Base-by-base conservation (phyloP, 495 filamentous ascomycete species). In the Penicillium waksmanii region DNA sequence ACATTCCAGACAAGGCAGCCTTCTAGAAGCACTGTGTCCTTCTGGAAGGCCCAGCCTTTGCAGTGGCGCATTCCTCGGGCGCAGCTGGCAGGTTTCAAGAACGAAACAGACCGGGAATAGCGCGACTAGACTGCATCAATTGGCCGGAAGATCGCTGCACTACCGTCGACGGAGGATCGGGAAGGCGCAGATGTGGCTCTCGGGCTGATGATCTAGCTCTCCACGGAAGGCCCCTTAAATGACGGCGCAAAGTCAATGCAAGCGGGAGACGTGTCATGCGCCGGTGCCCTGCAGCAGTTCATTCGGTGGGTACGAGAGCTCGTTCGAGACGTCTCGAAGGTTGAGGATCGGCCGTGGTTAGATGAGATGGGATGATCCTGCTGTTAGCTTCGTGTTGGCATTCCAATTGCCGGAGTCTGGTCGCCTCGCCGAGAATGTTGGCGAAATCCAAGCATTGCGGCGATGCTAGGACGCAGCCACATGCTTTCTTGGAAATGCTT, bases 171-270 rank as follows among this genome's bases (percentile, higher is more conserved):
- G 27, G 34, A 11, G 33, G 18, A 1, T 46, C 51, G 51, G 57
- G 42, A 21, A 49, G 51, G 42, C 42, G 34, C 33, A 43, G 43
- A 27, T 31, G 35, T 60, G 57, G 57, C 25, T 23, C 40, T 44
- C 36, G 42, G 48, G 8, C n/a, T 23, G 50, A 38, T 52, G 35
- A 19, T 42, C 51, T 11, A 36, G 36, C 27, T 27, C 18, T 27
- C 51, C 51, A 53, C 51, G 35, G 19, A 23, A 47, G 21, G 17
- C 57, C 51, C 57, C 57, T 59, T 31, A 48, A 56, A 57, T 57
- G 18, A 57, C 18, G 23, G 33, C 27, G 11, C 27, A 51, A 51
- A 55, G 52, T 44, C 53, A 42, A 60, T 56, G 58, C 44, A 33
- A 27, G 52, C 44, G 27, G 18, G 43, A 40, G 12, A 17, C 21